Conservation (phyloP, 1,284 basidiomycete genomes). For the Pseudozyma pruni region DNA sequence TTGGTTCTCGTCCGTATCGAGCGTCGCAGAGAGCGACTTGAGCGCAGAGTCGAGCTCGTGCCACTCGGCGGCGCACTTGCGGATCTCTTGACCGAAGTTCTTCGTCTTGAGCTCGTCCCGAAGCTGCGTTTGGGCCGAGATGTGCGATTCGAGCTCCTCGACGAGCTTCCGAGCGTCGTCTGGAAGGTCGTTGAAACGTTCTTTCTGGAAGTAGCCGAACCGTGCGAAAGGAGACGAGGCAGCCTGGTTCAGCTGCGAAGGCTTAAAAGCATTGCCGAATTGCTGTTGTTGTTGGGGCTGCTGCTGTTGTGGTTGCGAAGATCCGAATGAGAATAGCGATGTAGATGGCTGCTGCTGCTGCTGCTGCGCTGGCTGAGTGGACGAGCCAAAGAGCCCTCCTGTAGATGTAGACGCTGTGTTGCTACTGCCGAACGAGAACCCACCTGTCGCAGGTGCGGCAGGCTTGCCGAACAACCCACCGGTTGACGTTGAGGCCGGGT, state of each 20-base stretch:
- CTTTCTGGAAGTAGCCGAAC: constrained; percentile 60
- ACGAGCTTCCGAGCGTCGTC: constrained; percentile 58
- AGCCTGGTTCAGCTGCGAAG: constrained; percentile 16
- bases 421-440: constrained; percentile 43
- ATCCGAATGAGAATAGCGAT: constrained; percentile 22
- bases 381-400: constrained; percentile 22
- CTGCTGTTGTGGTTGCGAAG: constrained; percentile 19
- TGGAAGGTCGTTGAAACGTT: constrained; percentile 65
- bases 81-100: constrained; percentile 51
- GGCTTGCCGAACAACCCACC: constrained; percentile 43
- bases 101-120: constrained; percentile 55
- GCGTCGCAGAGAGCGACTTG: constrained; percentile 50
- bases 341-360: constrained; percentile 22
- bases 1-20: constrained; percentile 52
- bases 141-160: constrained; percentile 61
- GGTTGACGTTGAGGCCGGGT: constrained; percentile 13
- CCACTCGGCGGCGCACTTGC: constrained; percentile 52
- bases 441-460: constrained; percentile 16
- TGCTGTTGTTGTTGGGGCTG: constrained; percentile 23
- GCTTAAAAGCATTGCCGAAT: constrained; percentile 1
- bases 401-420: constrained; percentile 25
- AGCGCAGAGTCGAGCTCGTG: constrained; percentile 57
- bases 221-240: constrained; percentile 50
- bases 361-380: constrained; percentile 19
- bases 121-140: constrained; percentile 48